Evolutionary conservation across 768 basidiomycete genomes (phyloP).

Genomic region (Phanerochaete carnosa): DNA sequence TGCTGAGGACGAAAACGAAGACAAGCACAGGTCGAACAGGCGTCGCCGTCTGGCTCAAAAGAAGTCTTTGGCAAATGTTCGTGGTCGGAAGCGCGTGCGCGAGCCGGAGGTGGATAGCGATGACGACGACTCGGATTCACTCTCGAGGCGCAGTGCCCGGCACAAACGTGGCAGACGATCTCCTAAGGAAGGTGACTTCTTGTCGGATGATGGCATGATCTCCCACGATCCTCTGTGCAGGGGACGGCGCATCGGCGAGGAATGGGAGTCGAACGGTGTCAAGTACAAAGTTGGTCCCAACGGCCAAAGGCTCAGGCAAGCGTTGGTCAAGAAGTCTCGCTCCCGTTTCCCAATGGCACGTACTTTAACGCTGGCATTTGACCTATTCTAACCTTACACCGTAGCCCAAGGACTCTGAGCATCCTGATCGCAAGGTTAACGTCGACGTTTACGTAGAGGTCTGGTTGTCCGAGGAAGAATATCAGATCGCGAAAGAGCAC

Average conservation of each 20-base stretch:
- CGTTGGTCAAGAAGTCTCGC: conserved; percentile 67
- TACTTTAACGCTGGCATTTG: not conserved
- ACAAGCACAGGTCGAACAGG: conserved; percentile 42
- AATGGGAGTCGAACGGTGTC: conserved; percentile 72
- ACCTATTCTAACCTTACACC: not conserved
- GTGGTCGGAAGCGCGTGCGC: conserved; percentile 68
- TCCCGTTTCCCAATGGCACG: conserved; percentile 74
- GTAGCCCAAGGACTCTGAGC: conserved; percentile 74
- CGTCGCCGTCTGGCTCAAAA: conserved; percentile 52
- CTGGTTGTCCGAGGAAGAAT: conserved; percentile 77
- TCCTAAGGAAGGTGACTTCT: conserved; percentile 41
- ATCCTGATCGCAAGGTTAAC: conserved; percentile 67
- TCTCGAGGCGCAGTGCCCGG: conserved; percentile 28
- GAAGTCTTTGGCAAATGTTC: conserved; percentile 43
- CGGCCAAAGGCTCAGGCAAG: conserved; percentile 65
- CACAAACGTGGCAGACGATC: conserved; percentile 53
- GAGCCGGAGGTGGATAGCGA: conserved; percentile 38
- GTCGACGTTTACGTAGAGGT: conserved; percentile 73
- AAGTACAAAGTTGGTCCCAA: conserved; percentile 69
- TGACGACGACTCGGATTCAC: conserved; percentile 38
- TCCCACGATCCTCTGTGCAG: conserved; percentile 52
- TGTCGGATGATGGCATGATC: conserved; percentile 43
- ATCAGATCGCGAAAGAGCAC: conserved; percentile 57
- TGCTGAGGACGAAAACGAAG: conserved; percentile 33
- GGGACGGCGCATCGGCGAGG: conserved; percentile 63